phyloP scores from a whole-genome alignment of 2,329 filamentous ascomycete genomes.

The Aspergillus brunneoviolaceus region DNA sequence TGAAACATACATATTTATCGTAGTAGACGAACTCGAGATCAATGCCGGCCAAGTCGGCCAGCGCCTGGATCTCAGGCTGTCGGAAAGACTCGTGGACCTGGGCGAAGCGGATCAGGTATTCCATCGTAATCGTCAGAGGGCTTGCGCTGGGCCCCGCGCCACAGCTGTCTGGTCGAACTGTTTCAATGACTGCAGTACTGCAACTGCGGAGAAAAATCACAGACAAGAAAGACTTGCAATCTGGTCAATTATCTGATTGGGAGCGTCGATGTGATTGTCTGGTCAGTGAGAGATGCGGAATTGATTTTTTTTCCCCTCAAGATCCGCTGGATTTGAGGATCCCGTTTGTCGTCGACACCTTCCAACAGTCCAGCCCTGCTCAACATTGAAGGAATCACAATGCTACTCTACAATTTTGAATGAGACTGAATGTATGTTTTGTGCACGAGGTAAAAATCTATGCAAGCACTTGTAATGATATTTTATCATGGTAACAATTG shows the following conservation, averaged over 20 bases:
- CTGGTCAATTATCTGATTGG: not conserved
- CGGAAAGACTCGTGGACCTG: constrained; percentile 92
- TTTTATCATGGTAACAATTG: not conserved
- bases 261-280: not conserved
- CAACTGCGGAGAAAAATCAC: not conserved
- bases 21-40: constrained; percentile 74
- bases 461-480: not conserved
- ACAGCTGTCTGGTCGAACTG: not conserved
- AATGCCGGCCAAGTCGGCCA: constrained; percentile 68
- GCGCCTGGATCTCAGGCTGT: constrained; percentile 74
- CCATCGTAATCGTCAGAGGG: constrained; percentile 44
- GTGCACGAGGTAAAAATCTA: no score
- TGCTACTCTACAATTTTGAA: no score
- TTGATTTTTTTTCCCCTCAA: not conserved
- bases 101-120: constrained; percentile 85
- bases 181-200: not conserved
- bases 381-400: not conserved
- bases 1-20: constrained; percentile 63
- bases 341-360: not conserved
- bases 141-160: not conserved
- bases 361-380: not conserved
- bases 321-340: not conserved
- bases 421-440: no score
- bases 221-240: not conserved
- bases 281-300: not conserved